Conservation (phyloP, 208 protist genomes). For the Acanthamoeba triangularis region DNA sequence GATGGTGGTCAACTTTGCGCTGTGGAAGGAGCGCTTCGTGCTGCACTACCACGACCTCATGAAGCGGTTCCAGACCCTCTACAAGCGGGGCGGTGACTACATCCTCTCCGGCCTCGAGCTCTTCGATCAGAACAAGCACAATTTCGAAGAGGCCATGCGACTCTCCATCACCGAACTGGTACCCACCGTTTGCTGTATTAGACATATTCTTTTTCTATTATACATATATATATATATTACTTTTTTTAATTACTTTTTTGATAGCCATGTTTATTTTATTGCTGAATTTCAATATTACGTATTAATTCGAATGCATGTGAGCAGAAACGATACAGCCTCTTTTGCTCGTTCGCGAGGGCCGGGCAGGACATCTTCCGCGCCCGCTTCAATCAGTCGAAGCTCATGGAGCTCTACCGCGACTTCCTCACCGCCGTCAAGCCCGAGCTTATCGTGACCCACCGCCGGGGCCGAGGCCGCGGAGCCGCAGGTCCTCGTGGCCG, state of each 20-base stretch:
- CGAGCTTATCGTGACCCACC: not conserved
- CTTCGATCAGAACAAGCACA: slow-evolving; percentile 62
- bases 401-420: slow-evolving; percentile 43
- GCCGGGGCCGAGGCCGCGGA: not conserved
- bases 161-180: slow-evolving; percentile 30
- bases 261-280: not conserved
- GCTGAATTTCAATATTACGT: not conserved
- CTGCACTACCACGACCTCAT: slow-evolving; percentile 48
- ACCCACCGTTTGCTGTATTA: not conserved
- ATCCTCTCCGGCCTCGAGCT: slow-evolving; percentile 51
- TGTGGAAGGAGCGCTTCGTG: slow-evolving; percentile 58
- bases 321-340: slow-evolving; percentile 12
- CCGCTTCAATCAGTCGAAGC: not conserved
- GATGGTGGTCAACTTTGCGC: not conserved
- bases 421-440: slow-evolving; percentile 22
- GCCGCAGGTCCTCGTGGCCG: not conserved
- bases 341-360: slow-evolving; percentile 21
- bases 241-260: not conserved
- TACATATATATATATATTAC: no score
- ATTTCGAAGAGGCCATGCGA: slow-evolving; percentile 59
- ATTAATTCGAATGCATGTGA: no score
- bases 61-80: not conserved
- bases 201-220: not conserved
- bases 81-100: slow-evolving; percentile 10
- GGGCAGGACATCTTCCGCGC: slow-evolving; percentile 66